Evolutionary conservation across 2,329 filamentous ascomycete genomes (phyloP), one percentile per base, ranked within the genome.

Genomic region (Trichoderma sp.): DNA sequence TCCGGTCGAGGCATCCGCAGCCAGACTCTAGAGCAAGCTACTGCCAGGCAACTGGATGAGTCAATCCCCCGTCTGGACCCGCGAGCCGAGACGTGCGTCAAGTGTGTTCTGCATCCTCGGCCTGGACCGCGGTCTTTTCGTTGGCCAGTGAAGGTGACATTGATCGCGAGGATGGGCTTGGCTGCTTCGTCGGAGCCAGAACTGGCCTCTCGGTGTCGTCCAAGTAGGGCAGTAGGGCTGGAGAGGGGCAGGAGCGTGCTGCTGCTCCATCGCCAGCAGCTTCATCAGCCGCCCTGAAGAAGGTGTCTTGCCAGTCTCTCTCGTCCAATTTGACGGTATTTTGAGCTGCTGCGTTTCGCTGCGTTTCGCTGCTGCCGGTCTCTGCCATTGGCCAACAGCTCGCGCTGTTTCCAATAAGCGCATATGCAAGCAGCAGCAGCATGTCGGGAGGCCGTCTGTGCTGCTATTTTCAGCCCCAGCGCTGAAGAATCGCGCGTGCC

Each of bases 101-200:
- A 54, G 60, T 54, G 60, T 63, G 60, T 63, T 63, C 48, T 63
- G 60, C 60, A 63, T 63, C 48, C 14, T 51, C 48, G 50, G 60
- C 50, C 43, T 63, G 48, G 50, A 55, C 60, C 48, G 48, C 60
- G n/a, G 60, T 47, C 14, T n/a, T 59, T 19, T 26, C 60, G 60
- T 63, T 55, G 60, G 60, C 52, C 60, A 54, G 34, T 54, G 43
- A 28, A 14, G 34, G 34, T 39, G 34, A 39, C 34, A 39, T 39
- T 39, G 34, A 39, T 39, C 10, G 12, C 9, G 57, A 51, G 45
- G 45, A 39, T 26, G 57, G 45, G 45, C 47, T 60, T 62, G 58
- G 58, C 55, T 45, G 41, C 21, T 5, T 45, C 34, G 34, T 39
- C 34, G 41, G 41, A 45, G 39, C 24, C 55, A 45, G 41, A 57